Base-by-base conservation (phyloP, 768 basidiomycete genomes). In the Ramaria sp. region DNA sequence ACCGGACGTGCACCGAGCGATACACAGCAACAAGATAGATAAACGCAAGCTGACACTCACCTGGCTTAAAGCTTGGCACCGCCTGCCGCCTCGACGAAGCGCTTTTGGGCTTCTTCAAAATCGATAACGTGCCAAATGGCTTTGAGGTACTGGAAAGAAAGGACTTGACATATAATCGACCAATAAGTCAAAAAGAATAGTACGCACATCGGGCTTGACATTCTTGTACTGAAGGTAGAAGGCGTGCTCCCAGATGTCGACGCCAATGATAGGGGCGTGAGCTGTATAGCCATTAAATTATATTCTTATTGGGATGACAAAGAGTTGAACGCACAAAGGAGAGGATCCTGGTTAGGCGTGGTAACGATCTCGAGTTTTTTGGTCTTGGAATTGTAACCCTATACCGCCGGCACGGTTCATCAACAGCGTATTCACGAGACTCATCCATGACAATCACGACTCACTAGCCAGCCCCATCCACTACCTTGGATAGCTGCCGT, bases 201-300 rank as follows among this genome's bases (percentile, higher is more conserved):
- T 48, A 41, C 92, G 67, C 64, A 94, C 92, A 62, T 95, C 88
- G 56, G 70, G 81, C 78, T 95, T 95, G 66, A 91, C 90, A 71
- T 95, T 96, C 70, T 86, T 79, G 73, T 97, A 97, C 68, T 97
- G 91, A 62, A 95, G 79, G 73, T 95, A 97, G 75, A 92, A 91
- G 50, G 91, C 89, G 65, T 94, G 92, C 71, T 95, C 91, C 92
- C 92, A 95, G 65, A 94, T 82, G 60, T 94, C 92, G 61, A 96
- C 84, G 42, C 92, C 91, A 61, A 94, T 87, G 71, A 96, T 78
- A 52, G 92, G 89, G 52, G 79, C 69, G 64, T 81, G 83, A 44
- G 71, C 57, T 57, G 32, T 27, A 20, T 0, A 18, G 27, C 16
- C 18, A 24, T 1, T 36, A 37, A 1, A 15, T 5, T n/a, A 28